Percentiles rank a stretch among this genome's conserved stretches.
Evolutionary conservation across 1,284 basidiomycete species (phyloP).

Genomic region (Tetrapyrgos nigripes): DNA sequence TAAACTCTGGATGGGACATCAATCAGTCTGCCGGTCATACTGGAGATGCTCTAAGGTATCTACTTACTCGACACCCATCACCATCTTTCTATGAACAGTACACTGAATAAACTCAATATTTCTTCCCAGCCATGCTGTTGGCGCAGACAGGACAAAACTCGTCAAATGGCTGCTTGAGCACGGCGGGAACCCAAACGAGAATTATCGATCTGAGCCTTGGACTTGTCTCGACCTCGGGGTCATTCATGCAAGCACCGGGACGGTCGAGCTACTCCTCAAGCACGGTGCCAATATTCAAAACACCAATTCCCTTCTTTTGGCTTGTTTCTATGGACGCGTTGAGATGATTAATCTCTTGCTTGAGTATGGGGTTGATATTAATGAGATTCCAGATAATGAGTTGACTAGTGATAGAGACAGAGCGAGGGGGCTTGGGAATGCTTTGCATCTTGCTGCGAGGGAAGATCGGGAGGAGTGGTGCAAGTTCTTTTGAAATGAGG

Average conservation of each 20-base stretch:
- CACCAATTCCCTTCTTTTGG: slow-evolving; percentile 17
- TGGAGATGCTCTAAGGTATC: slow-evolving; percentile 14
- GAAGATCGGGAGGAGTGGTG: slow-evolving; percentile 9
- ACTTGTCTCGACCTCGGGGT: slow-evolving; percentile 19
- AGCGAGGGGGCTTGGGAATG: slow-evolving; percentile 19
- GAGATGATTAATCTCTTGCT: slow-evolving; percentile 19
- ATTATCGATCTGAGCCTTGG: slow-evolving; percentile 5
- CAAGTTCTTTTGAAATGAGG: background rate
- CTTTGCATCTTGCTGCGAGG: slow-evolving; percentile 19
- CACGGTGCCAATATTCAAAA: slow-evolving; percentile 19
- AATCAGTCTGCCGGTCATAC: slow-evolving; percentile 16
- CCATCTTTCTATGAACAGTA: no score
- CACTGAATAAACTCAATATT: no score
- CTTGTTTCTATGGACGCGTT: slow-evolving; percentile 16
- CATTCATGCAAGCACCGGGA: slow-evolving; percentile 6
- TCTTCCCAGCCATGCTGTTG: slow-evolving; percentile 8
- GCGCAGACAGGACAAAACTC: background rate
- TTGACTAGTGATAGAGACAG: slow-evolving; percentile 14
- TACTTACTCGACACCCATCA: no score
- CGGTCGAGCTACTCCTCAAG: slow-evolving; percentile 7
- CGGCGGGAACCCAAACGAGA: slow-evolving; percentile 15
- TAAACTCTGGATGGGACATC: slow-evolving; percentile 18
- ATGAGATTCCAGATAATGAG: slow-evolving; percentile 20
- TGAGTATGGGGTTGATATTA: slow-evolving; percentile 17
- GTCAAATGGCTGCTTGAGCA: slow-evolving; percentile 17